Evolutionary conservation across 805 yeast genomes (phyloP), one percentile per base, ranked within the genome.

Genomic region (Saccharomyces jurei): DNA sequence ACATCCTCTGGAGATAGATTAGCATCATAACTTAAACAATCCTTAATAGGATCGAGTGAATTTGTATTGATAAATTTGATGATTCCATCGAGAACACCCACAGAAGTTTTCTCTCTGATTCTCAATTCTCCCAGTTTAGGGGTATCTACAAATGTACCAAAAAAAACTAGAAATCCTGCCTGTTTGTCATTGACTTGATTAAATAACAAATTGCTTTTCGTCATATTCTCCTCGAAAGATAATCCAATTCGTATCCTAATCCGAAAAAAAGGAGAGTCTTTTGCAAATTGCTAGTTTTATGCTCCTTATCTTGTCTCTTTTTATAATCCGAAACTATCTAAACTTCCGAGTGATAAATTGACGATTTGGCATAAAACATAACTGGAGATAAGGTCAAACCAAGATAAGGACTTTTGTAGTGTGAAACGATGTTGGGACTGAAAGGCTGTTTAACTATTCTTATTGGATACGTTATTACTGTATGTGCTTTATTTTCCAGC

Each of bases 131-230:
- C 84, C 17, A 87, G 65, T 1, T 51, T 57, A 1, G 94, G 90
- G 0, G 92, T 83, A 66, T 89, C 94, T 10, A 85, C 78, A 55
- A 87, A 77, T 0, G 90, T 83, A 4, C 95, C 96, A 59, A 76
- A 77, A 68, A 79, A 85, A 3, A 84, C 73, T 0, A 80, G 52
- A 52, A 62, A 47, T 30, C 52, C 52, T 17, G 25, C 11, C 2
- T 17, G 44, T 36, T 36, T 21, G 22, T 36, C 25, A 6, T 36
- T 36, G 44, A 6, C 11, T n/a, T 36, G 8, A 9, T 36, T 9
- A 10, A 8, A 17, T 9, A 36, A 9, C 8, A 36, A 17, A 17
- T 17, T 17, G 9, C 25, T 36, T 17, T 36, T 36, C 11, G 44
- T 36, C 44, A 36, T 36, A 31, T 36, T 13, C 13, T 36, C 44